Base-by-base conservation (phyloP, 177 flowering plant species). In the Telopea speciosissima region DNA sequence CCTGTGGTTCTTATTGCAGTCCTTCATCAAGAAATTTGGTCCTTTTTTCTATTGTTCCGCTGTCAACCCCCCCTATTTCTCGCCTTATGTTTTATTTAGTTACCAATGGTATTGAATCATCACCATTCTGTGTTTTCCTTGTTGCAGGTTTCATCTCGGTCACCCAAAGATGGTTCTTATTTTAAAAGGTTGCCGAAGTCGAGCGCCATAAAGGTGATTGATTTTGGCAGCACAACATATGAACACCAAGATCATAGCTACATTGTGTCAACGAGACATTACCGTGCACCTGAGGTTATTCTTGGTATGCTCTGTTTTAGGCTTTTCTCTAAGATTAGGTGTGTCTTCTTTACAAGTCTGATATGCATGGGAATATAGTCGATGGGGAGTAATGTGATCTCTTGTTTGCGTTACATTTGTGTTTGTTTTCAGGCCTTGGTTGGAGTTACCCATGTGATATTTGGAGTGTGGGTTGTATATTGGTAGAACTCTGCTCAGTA, bases 231-330 rank as follows among this genome's bases (percentile, higher is more conserved):
- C 77, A 84, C 93, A 21, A 84, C 97, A 8, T 85, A 77, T 75
- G 93, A 85, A 56, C 74, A 70, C 71, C 87, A 82, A 60, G 82
- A 84, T 70, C 90, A 86, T 68, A 81, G 80, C 62, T 90, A 90
- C 28, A 82, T 88, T 68, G 97, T 92, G 7, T 92, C 97, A 5
- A 92, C 95, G 3, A 76, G 95, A 68, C 97, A 92, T 68, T 92
- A 92, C 70, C 88, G 97, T 12, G 95, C 93, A 17, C 97, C 97
- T 54, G 97, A 92, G 76, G 92, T 92, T 69, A 90, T 90, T 74
- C 83, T 92, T 72, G 97, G 95, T 92, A 79, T 63, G 78, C 8
- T 19, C 5, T 14, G 24, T 66, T 65, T 22, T 52, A 13, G 10
- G 7, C n/a, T 21, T 36, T 36, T 36, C 40, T 36, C 8, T 36